A percentile compares a stretch with the other conserved stretches of the same genome.
These are phyloP conservation scores for Entomortierella beljakovae DNA, from an alignment of 192 early-diverging fungal species.

Conservation along the genomic window DNA sequence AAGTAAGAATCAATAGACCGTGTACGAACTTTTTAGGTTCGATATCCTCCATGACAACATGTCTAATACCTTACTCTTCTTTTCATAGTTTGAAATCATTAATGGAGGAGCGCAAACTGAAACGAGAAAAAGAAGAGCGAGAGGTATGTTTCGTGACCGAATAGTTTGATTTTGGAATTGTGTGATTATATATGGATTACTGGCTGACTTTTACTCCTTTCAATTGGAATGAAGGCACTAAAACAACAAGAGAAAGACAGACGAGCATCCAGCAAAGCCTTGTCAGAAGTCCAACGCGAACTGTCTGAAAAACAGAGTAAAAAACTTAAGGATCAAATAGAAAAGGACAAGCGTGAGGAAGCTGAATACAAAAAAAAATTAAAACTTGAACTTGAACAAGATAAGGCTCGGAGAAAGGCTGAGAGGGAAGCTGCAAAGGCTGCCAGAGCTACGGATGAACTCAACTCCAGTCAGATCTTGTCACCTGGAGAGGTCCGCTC, in stretches of 20 bases:
- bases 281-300: constrained; percentile 29
- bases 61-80: not conserved
- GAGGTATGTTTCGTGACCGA: constrained; percentile 14
- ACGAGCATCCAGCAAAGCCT: constrained; percentile 24
- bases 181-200: not conserved
- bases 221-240: constrained; percentile 10
- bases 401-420: constrained; percentile 38
- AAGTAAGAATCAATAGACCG: constrained; percentile 1
- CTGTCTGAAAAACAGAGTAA: constrained; percentile 37
- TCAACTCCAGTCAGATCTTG: not conserved
- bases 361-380: constrained; percentile 43
- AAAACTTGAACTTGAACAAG: constrained; percentile 37
- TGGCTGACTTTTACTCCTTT: not conserved
- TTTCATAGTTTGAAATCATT: constrained; percentile 35
- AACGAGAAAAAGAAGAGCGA: constrained; percentile 40
- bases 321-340: constrained; percentile 46
- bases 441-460: constrained; percentile 3
- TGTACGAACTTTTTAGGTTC: not conserved
- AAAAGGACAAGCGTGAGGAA: constrained; percentile 50
- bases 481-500: constrained; percentile 15
- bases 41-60: not conserved
- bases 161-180: not conserved
- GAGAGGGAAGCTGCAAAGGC: constrained; percentile 29
- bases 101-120: constrained; percentile 45
- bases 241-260: constrained; percentile 39